Evolutionary conservation across 1,284 basidiomycete genomes (phyloP).

Genomic region (Schizophyllum commune): DNA sequence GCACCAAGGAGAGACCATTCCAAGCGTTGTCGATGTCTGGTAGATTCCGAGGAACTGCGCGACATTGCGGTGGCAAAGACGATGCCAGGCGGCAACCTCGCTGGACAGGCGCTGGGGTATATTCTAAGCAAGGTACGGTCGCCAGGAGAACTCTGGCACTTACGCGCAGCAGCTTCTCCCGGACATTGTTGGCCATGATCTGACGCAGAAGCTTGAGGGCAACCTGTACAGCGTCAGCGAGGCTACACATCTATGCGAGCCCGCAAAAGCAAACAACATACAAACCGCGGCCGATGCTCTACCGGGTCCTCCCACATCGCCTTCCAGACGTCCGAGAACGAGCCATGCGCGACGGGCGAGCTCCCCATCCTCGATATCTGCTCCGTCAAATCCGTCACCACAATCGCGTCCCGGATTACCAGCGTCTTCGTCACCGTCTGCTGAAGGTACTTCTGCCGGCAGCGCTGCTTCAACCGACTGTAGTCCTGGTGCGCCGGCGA

Average conservation of each 20-base stretch:
- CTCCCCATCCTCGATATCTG: slow-evolving; percentile 33
- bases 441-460: slow-evolving; percentile 43
- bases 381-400: slow-evolving; percentile 46
- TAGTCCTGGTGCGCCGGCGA: slow-evolving; percentile 42
- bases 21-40: slow-evolving; percentile 38
- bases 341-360: slow-evolving; percentile 38
- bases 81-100: slow-evolving; percentile 46
- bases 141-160: no score
- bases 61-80: slow-evolving; percentile 42
- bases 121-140: not conserved
- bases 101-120: slow-evolving; percentile 46
- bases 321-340: slow-evolving; percentile 55
- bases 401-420: slow-evolving; percentile 22
- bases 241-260: not conserved
- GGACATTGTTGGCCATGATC: slow-evolving; percentile 39
- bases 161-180: slow-evolving; percentile 44
- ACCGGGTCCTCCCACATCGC: slow-evolving; percentile 41
- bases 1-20: slow-evolving; percentile 56
- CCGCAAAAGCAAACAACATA: slow-evolving; percentile 12
- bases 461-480: slow-evolving; percentile 43
- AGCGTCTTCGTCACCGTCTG: slow-evolving; percentile 50
- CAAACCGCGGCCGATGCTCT: slow-evolving; percentile 28
- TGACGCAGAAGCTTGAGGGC: slow-evolving; percentile 51
- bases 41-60: slow-evolving; percentile 43
- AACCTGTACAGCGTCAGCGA: slow-evolving; percentile 25